Percentiles rank a stretch among this genome's conserved stretches.
Evolutionary conservation across 495 filamentous ascomycete genomes (phyloP).

Genomic region (Aspergillus incahuasiensis): DNA sequence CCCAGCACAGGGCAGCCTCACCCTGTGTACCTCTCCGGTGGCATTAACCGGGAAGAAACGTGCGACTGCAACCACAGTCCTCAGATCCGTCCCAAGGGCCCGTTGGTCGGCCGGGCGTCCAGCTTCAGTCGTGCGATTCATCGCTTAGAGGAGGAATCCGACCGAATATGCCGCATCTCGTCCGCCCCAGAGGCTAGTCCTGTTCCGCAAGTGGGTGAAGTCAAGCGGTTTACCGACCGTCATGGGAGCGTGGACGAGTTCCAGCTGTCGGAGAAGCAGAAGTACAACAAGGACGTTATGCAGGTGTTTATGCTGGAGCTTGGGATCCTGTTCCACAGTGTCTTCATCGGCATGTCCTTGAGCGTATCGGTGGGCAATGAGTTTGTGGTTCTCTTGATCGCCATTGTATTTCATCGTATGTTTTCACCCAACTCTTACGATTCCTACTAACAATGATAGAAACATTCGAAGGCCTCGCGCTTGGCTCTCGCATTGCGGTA

Average conservation of each 20-base stretch:
- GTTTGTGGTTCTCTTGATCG: conserved; percentile 67
- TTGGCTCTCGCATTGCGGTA: conserved; percentile 64
- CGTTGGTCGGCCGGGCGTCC: conserved; percentile 25
- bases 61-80: not conserved
- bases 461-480: conserved; percentile 64
- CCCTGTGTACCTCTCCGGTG: not conserved
- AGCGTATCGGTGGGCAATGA: conserved; percentile 65
- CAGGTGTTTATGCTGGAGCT: conserved; percentile 71
- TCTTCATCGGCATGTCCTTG: conserved; percentile 80
- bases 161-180: conserved; percentile 23
- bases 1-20: not conserved
- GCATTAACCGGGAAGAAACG: not conserved
- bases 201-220: conserved; percentile 20
- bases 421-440: not conserved
- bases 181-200: conserved; percentile 20
- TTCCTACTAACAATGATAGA: conserved; percentile 29
- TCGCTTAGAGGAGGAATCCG: conserved; percentile 25
- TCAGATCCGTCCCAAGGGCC: conserved; percentile 30
- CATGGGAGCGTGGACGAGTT: not conserved
- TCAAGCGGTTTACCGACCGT: not conserved
- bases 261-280: conserved; percentile 18
- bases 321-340: conserved; percentile 75
- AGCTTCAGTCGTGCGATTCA: conserved; percentile 31
- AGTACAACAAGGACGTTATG: conserved; percentile 37
- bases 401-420: conserved; percentile 68